Evolutionary conservation across 1,284 basidiomycete genomes (phyloP).

Genomic region (Mycena sp.): DNA sequence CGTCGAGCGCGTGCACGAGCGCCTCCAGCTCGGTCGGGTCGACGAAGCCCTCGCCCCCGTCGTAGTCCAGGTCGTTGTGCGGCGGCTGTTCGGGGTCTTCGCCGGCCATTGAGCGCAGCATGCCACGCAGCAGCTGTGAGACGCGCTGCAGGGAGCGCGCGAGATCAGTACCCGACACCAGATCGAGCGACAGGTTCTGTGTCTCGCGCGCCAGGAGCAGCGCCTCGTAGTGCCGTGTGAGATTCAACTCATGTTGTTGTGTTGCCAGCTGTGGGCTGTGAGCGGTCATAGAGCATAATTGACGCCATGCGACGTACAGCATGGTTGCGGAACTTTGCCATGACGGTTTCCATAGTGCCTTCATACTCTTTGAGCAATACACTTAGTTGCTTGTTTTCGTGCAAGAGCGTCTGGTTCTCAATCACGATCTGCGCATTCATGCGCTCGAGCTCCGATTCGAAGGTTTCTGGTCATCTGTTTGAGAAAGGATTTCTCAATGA

Average conservation of each 20-base stretch:
- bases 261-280: conserved; percentile 71
- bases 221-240: conserved; percentile 92
- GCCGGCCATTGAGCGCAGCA: conserved; percentile 78
- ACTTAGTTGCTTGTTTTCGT: conserved; percentile 96
- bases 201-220: conserved; percentile 82
- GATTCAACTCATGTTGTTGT: conserved; percentile 89
- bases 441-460: conserved; percentile 93
- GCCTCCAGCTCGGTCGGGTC: conserved; percentile 52
- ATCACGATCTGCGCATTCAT: conserved; percentile 90
- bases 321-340: conserved; percentile 95
- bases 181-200: conserved; percentile 66
- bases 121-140: conserved; percentile 73
- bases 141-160: conserved; percentile 73
- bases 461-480: conserved; percentile 69
- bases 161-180: conserved; percentile 64
- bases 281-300: conserved; percentile 10
- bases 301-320: conserved; percentile 69
- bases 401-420: conserved; percentile 91
- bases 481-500: neutral
- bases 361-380: conserved; percentile 94
- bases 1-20: conserved; percentile 55
- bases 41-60: conserved; percentile 35
- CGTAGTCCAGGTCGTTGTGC: conserved; percentile 47
- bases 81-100: conserved; percentile 59
- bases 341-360: conserved; percentile 93